Evolutionary conservation across 768 basidiomycete genomes (phyloP), one percentile per base, ranked within the genome.

Genomic region (Zangia roseola): DNA sequence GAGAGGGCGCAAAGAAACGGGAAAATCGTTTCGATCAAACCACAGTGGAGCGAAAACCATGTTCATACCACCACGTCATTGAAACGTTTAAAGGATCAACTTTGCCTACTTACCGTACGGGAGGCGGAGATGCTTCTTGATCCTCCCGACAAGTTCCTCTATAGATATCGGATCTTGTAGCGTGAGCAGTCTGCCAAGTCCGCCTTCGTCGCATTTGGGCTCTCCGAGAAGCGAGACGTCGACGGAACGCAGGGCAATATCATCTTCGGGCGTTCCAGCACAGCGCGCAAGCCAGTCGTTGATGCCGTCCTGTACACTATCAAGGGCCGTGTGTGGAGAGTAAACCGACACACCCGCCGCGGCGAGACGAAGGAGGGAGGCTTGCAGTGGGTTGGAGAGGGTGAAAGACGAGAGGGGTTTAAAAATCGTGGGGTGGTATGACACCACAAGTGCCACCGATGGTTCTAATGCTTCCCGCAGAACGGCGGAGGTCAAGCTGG

Each of bases 391-490:
- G 53, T 86, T 86, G 34, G 80, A 65, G 47, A 94, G 78, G 0
- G 89, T 94, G 52, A 98, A 53, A 23, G 91, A 83, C 35, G 84
- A 71, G 41, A 94, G 71, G 9, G 82, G 83, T 38, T 73, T 78
- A 76, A 93, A 94, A 57, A 94, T 86, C 3, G 89, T 79, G 5
- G 92, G 88, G 66, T 94, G 93, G 71, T 94, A 94, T 20, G 88
- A 74, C 13, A 95, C 74, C 52, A 94, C 84, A 45, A 84, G 76
- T 8, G 82, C 78, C 1, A 84, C 77, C 17, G 79, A 75, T 1
- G 75, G 73, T 4, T 76, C 67, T 24, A 91, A 65, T 1, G 89
- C 83, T 71, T 91, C 88, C 33, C 78, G 71, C 40, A 82, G 71
- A 31, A 93, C 88, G 43, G 83, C 72, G 37, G 85, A 70, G 13